phyloP scores from a whole-genome alignment of 2,329 filamentous ascomycete species.

The Spiromastix sp. region DNA sequence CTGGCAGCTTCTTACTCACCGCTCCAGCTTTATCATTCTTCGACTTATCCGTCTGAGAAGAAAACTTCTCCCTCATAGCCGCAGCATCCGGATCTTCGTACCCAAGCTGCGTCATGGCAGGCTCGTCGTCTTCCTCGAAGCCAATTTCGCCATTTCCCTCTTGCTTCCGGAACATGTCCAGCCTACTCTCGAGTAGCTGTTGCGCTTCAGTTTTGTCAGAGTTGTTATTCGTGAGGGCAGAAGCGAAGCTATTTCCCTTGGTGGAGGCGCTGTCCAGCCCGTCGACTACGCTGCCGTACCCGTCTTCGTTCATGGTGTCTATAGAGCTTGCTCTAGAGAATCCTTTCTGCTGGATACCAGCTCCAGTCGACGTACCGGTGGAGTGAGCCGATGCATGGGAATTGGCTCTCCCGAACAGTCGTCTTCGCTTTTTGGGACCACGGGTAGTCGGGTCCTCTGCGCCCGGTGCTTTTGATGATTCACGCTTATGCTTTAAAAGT shows the following conservation, averaged over 20 bases:
- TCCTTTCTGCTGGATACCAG: conserved; percentile 3
- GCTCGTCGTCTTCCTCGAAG: conserved; percentile 24
- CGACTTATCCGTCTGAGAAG: conserved; percentile 23
- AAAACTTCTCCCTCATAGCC: conserved; percentile 46
- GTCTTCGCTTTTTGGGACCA: conserved; percentile 21
- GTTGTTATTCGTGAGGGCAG: conserved; percentile 16
- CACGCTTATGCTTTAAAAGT: conserved; percentile 30
- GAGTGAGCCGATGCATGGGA: conserved; percentile 27
- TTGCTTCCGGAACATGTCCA: conserved; percentile 11
- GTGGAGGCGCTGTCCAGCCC: conserved; percentile 15
- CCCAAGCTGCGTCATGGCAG: conserved; percentile 37
- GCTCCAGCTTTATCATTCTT: background rate
- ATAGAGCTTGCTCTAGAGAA: conserved; percentile 39
- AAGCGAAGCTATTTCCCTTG: conserved; percentile 21
- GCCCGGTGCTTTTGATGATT: conserved; percentile 19
- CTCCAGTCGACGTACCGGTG: conserved; percentile 2
- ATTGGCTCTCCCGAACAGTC: conserved; percentile 32
- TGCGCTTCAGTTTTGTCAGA: conserved; percentile 9
- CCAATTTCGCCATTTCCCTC: conserved; percentile 12
- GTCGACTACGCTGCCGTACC: conserved; percentile 27
- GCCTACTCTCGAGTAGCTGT: conserved; percentile 8
- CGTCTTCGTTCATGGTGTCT: conserved; percentile 38
- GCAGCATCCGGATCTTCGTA: conserved; percentile 43
- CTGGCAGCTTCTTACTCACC: conserved; percentile 5
- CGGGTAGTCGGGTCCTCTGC: conserved; percentile 14